Evolutionary conservation across 768 basidiomycete species (phyloP).

Genomic region (Chlorophyllum brunneum): DNA sequence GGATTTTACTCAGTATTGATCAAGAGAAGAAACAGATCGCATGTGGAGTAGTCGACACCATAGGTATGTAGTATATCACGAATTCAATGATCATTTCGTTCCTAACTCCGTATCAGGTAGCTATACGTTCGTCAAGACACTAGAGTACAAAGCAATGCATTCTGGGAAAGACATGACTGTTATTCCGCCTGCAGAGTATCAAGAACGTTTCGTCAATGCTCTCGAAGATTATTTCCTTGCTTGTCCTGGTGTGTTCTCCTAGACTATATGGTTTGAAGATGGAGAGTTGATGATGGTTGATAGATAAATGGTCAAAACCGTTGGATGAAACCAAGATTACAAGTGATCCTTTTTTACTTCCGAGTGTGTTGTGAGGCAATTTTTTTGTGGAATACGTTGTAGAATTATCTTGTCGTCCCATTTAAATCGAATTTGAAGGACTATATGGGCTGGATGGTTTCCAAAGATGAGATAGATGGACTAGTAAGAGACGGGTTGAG

Average conservation of each 20-base stretch:
- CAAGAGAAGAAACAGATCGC: constrained; percentile 61
- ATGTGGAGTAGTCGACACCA: constrained; percentile 82
- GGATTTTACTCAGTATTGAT: constrained; percentile 72
- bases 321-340: constrained; percentile 34
- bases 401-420: too few species aligned
- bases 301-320: constrained; percentile 50
- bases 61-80: constrained; percentile 40
- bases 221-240: constrained; percentile 74
- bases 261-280: background rate
- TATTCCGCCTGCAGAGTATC: constrained; percentile 76
- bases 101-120: constrained; percentile 43
- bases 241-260: constrained; percentile 55
- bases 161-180: constrained; percentile 72
- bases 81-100: background rate
- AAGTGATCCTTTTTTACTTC: constrained; percentile 35
- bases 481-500: too few species aligned
- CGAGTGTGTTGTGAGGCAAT: constrained; percentile 45
- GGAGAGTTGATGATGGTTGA: background rate
- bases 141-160: constrained; percentile 83
- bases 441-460: too few species aligned
- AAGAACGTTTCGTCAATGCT: constrained; percentile 69
- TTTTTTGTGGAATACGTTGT: too few species aligned
- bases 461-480: too few species aligned
- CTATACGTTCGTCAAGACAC: constrained; percentile 81
- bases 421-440: too few species aligned